Conservation (phyloP, 2,329 filamentous ascomycete species). For the Alternaria sp. region DNA sequence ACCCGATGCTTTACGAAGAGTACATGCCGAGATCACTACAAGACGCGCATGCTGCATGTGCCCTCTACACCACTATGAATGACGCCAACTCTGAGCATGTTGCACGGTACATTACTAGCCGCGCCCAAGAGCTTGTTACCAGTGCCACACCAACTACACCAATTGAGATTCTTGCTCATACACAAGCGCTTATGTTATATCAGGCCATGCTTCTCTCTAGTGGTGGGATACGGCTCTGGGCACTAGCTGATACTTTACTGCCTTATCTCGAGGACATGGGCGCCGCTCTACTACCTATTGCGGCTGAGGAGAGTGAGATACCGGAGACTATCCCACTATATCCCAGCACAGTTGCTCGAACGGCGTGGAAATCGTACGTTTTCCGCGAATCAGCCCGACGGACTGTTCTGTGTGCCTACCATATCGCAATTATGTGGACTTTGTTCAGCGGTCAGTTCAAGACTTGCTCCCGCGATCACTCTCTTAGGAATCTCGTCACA, state of each 20-base stretch:
- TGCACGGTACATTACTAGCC: conserved; percentile 58
- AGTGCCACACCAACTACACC: conserved; percentile 17
- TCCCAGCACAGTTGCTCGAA: conserved; percentile 44
- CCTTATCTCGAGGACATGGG: conserved; percentile 28
- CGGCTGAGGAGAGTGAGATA: conserved; percentile 24
- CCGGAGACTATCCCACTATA: conserved; percentile 48
- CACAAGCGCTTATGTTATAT: conserved; percentile 43
- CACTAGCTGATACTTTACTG: conserved; percentile 26
- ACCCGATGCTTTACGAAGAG: conserved; percentile 60
- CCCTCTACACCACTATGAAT: conserved; percentile 62
- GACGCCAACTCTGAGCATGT: conserved; percentile 58
- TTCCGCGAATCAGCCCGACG: conserved; percentile 63
- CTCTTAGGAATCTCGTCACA: conserved; percentile 26
- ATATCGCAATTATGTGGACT: conserved; percentile 48
- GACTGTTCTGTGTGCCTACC: conserved; percentile 60
- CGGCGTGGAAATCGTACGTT: conserved; percentile 62
- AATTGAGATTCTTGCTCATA: conserved; percentile 35
- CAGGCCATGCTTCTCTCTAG: conserved; percentile 39
- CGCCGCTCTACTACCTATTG: conserved; percentile 10
- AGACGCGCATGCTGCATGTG: conserved; percentile 63
- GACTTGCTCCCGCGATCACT: conserved; percentile 21
- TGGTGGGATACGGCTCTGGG: conserved; percentile 30
- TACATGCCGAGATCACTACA: conserved; percentile 62
- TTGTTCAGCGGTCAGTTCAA: conserved; percentile 26
- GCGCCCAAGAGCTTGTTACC: conserved; percentile 55